Evolutionary conservation across 495 filamentous ascomycete genomes (phyloP).

Genomic region (Penicillium paradoxum): DNA sequence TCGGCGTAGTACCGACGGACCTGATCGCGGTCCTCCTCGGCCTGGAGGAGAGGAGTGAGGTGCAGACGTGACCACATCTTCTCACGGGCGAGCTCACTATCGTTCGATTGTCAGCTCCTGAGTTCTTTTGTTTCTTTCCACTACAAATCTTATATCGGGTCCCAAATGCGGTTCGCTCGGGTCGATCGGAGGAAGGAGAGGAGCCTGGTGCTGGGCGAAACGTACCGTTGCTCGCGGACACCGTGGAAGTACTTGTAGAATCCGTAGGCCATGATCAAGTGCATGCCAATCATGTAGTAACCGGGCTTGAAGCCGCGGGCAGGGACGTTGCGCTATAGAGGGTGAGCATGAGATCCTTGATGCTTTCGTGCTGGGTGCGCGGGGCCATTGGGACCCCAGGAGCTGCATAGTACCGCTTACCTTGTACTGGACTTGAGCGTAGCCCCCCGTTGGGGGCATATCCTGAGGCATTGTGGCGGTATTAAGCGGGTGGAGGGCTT

Average conservation of each 20-base stretch:
- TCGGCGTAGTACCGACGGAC: conserved; percentile 81
- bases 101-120: conserved; percentile 3
- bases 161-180: conserved; percentile 8
- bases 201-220: conserved; percentile 14
- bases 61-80: conserved; percentile 97
- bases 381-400: conserved; percentile 2
- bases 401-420: conserved; percentile 44
- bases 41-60: conserved; percentile 85
- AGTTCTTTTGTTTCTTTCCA: neutral
- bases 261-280: conserved; percentile 75
- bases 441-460: conserved; percentile 92
- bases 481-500: conserved; percentile 14
- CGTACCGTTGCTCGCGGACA: conserved; percentile 82
- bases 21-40: conserved; percentile 92
- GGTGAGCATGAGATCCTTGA: conserved; percentile 1
- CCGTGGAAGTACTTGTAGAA: conserved; percentile 77
- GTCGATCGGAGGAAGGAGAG: conserved; percentile 4
- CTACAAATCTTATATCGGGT: neutral
- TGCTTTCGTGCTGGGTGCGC: conserved; percentile 11
- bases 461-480: conserved; percentile 59
- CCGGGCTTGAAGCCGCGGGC: conserved; percentile 82
- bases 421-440: conserved; percentile 94
- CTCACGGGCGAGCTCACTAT: conserved; percentile 86
- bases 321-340: conserved; percentile 77
- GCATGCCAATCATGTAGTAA: conserved; percentile 68